These are phyloP conservation scores for Scedosporium boydii DNA, from an alignment of 2,329 filamentous ascomycete genomes.

Conservation along the genomic window DNA sequence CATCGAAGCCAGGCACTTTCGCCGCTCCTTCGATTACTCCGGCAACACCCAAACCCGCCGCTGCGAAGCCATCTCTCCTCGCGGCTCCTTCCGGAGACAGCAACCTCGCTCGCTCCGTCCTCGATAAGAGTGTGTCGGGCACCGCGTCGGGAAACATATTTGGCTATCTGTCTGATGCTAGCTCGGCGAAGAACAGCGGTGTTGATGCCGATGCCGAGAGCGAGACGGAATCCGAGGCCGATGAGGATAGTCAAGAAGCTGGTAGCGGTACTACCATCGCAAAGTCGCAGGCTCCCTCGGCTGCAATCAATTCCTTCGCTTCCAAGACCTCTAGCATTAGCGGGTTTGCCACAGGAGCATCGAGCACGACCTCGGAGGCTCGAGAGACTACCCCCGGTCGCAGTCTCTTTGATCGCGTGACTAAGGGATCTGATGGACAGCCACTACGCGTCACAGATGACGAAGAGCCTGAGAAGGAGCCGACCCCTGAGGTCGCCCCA, in stretches of 20 bases:
- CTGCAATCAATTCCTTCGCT: constrained; percentile 16
- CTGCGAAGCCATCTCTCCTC: background rate
- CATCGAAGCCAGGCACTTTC: constrained; percentile 25
- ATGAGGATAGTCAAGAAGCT: constrained; percentile 28
- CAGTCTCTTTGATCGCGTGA: constrained; percentile 48
- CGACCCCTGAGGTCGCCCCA: constrained; percentile 13
- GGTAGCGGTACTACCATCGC: constrained; percentile 14
- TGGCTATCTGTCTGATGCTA: constrained; percentile 47
- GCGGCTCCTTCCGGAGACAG: constrained; percentile 15
- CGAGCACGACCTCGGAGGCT: constrained; percentile 29
- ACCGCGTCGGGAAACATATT: constrained; percentile 42
- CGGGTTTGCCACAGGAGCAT: constrained; percentile 12
- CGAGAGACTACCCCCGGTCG: constrained; percentile 35
- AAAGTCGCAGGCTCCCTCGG: constrained; percentile 14
- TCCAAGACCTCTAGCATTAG: constrained; percentile 17
- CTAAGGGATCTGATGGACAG: constrained; percentile 38
- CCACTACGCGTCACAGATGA: constrained; percentile 29
- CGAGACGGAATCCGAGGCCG: constrained; percentile 32
- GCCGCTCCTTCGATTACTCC: constrained; percentile 10
- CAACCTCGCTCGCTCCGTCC: constrained; percentile 31
- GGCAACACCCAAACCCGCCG: background rate
- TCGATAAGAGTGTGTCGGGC: constrained; percentile 27
- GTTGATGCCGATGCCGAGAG: constrained; percentile 37
- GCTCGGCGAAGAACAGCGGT: constrained; percentile 44
- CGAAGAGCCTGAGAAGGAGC: constrained; percentile 20